Base-by-base conservation (phyloP, 305 asterid species). In the Caryopteris hybrid region DNA sequence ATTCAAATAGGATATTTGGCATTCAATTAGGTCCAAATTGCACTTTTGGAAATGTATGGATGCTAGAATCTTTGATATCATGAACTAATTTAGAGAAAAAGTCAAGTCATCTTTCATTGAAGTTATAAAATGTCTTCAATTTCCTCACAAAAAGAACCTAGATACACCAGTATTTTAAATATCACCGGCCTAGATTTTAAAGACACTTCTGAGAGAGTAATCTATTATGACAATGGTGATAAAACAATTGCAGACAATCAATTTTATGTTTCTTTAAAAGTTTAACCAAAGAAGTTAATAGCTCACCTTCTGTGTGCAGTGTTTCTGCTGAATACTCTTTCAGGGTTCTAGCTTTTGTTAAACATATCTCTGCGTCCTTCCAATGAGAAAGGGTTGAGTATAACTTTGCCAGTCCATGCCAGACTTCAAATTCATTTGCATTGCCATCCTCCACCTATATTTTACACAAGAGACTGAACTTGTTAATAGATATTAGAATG, bases 311-410 rank as follows among this genome's bases (percentile, higher is more conserved):
- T 17, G 86, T 77, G 64, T 84, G 92, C 74, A 87, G 80, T 22
- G 83, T 88, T 81, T 86, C 97, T 43, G 96, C 88, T 27, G 97
- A 89, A 81, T 78, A 87, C 74, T 79, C 88, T 45, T 79, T 82
- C 66, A 94, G 79, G 60, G 78, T 78, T 76, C 90, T 87, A 76
- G 99, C 96, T 88, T 89, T 91, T 56, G 36, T 80, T 82, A 94
- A 84, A 81, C 99, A 94, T 73, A 85, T 74, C 84, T 94, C 97
- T 16, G 96, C 93, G 79, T 94, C 99, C 74, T 82, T 89, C 95
- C 95, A 94, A 64, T 84, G 93, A 56, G 96, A 84, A 69, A 94
- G 95, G 74, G 86, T 91, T n/a, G 97, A 84, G 81, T 94, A 94
- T 69, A 94, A 79, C 64, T 89, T 89, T 42, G 97, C 96, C 53